These are phyloP conservation scores for Tephrocybe sp. DNA, from an alignment of 768 basidiomycete genomes.

Conservation along the genomic window DNA sequence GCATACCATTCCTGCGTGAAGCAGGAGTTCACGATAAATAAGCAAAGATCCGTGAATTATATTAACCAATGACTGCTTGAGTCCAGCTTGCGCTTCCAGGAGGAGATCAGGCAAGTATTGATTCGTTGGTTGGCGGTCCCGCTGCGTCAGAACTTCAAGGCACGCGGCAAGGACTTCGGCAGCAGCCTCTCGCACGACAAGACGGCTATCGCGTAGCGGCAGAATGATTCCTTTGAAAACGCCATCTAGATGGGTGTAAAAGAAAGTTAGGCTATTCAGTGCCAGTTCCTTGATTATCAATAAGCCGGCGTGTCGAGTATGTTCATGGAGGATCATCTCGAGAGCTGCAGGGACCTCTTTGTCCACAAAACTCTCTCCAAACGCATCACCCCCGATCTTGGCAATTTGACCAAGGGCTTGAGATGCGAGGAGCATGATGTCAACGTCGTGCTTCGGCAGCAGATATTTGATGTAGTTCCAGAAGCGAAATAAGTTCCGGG, in stretches of 20 bases:
- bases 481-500: slow-evolving; percentile 77
- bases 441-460: slow-evolving; percentile 86
- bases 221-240: slow-evolving; percentile 92
- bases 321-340: slow-evolving; percentile 77
- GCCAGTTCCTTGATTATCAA: slow-evolving; percentile 93
- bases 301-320: slow-evolving; percentile 88
- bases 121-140: slow-evolving; percentile 65
- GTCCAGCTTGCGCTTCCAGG: slow-evolving; percentile 79
- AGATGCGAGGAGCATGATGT: slow-evolving; percentile 90
- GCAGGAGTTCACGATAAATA: slow-evolving; percentile 87
- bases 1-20: slow-evolving; percentile 90
- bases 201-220: slow-evolving; percentile 83
- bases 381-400: slow-evolving; percentile 74
- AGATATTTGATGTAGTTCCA: slow-evolving; percentile 92
- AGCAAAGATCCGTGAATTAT: slow-evolving; percentile 90
- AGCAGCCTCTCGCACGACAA: slow-evolving; percentile 89
- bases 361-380: slow-evolving; percentile 88
- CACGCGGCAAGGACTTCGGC: slow-evolving; percentile 90
- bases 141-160: slow-evolving; percentile 77
- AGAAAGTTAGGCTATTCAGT: slow-evolving; percentile 79
- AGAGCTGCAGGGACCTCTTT: slow-evolving; percentile 84
- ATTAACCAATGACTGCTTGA: slow-evolving; percentile 79
- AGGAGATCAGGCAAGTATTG: slow-evolving; percentile 76
- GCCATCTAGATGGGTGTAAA: slow-evolving; percentile 81
- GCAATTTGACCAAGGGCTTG: slow-evolving; percentile 87